Conservation (phyloP, 1,284 basidiomycete species). For the Cryptococcus sp. region DNA sequence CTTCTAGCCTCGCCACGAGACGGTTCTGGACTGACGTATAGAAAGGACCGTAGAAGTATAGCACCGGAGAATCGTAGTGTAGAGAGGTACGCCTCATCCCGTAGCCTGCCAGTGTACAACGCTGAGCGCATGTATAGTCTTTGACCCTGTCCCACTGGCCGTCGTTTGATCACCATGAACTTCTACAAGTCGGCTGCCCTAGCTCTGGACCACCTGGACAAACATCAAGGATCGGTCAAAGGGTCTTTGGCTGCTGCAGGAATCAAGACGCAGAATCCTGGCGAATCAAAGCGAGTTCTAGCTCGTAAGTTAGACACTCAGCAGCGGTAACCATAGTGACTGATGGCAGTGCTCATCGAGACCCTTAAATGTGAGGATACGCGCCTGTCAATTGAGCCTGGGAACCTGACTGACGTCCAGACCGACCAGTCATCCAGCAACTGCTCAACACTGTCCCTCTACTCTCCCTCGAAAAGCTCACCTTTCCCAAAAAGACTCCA, state of each 20-base stretch:
- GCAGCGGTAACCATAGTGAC: background rate
- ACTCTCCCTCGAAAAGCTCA: conserved; percentile 66
- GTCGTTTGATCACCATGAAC: conserved; percentile 61
- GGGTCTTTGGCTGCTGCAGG: conserved; percentile 39
- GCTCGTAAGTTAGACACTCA: conserved; percentile 35
- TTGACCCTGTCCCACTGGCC: background rate
- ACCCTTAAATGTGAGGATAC: conserved; percentile 72
- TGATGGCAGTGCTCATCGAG: conserved; percentile 75
- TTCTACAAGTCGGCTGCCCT: conserved; percentile 85
- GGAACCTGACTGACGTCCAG: conserved; percentile 52
- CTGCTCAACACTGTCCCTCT: conserved; percentile 64
- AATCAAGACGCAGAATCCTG: conserved; percentile 60
- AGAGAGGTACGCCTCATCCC: conserved; percentile 2
- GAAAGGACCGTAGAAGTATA: background rate
- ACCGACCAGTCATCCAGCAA: conserved; percentile 47
- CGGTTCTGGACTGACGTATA: background rate
- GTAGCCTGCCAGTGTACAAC: background rate
- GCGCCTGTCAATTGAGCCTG: conserved; percentile 3
- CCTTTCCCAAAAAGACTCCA: conserved; percentile 51
- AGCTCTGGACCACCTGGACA: conserved; percentile 74
- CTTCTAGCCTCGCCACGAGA: background rate
- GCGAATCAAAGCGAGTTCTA: conserved; percentile 59
- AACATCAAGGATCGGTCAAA: conserved; percentile 73
- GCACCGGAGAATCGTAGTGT: too few species aligned
- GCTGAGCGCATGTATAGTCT: conserved; percentile 6